Conservation (phyloP, 257 asterid genomes). For the Primulina huaijiensis region DNA sequence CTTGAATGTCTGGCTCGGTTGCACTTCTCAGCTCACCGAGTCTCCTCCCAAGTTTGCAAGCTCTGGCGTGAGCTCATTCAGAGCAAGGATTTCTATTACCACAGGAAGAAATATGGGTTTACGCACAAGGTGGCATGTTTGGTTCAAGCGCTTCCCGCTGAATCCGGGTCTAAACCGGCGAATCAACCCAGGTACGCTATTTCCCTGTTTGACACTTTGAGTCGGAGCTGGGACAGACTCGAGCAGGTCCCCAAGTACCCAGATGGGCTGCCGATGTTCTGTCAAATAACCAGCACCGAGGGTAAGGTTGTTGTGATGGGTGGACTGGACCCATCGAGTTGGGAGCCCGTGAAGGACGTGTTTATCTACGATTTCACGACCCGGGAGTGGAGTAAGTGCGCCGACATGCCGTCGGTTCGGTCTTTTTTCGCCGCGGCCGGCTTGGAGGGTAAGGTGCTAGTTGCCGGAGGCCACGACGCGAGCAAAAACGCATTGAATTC, state of each 20-base stretch:
- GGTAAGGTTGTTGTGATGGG: slow-evolving; percentile 71
- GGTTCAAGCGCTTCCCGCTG: slow-evolving; percentile 55
- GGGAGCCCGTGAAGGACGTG: slow-evolving; percentile 79
- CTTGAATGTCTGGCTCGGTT: slow-evolving; percentile 79
- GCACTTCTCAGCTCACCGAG: slow-evolving; percentile 64
- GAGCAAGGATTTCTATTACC: slow-evolving; percentile 69
- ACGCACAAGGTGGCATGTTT: slow-evolving; percentile 64
- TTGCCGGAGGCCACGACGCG: slow-evolving; percentile 96
- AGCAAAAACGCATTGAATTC: slow-evolving; percentile 71
- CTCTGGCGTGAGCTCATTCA: slow-evolving; percentile 60
- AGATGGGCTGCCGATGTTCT: slow-evolving; percentile 72
- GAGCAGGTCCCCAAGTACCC: slow-evolving; percentile 67
- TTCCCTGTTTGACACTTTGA: slow-evolving; percentile 56
- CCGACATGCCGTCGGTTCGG: slow-evolving; percentile 69
- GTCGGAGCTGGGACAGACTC: slow-evolving; percentile 54
- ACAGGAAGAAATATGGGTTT: slow-evolving; percentile 46
- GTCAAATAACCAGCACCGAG: slow-evolving; percentile 61
- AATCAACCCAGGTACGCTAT: slow-evolving; percentile 67
- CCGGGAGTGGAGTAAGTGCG: slow-evolving; percentile 58
- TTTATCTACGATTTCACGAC: slow-evolving; percentile 66
- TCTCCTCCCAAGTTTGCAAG: slow-evolving; percentile 56
- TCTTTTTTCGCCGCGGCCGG: slow-evolving; percentile 81
- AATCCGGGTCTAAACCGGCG: slow-evolving; percentile 44
- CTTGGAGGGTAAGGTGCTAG: slow-evolving; percentile 39
- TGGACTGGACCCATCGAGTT: slow-evolving; percentile 74